A percentile compares a stretch with the other conserved stretches of the same genome.
These are phyloP conservation scores for Podospora pseudoanserina DNA, from an alignment of 495 filamentous ascomycete genomes.

Conservation along the genomic window DNA sequence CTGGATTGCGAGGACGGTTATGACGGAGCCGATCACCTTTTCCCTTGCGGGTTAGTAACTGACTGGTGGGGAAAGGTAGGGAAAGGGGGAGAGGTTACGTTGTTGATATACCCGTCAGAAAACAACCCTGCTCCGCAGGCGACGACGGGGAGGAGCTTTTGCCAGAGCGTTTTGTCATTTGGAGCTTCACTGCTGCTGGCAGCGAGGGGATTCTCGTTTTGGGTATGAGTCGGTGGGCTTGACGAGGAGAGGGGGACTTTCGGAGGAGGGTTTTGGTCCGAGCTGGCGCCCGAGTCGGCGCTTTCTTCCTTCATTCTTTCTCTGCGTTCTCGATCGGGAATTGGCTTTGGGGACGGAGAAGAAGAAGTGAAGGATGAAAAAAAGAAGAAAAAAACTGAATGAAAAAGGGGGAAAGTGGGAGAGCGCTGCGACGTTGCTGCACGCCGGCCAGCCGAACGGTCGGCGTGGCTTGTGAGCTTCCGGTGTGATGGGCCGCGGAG, in stretches of 20 bases:
- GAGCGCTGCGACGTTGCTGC: not conserved
- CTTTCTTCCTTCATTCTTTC: not conserved
- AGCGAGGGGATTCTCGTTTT: not conserved
- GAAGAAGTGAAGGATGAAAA: not conserved
- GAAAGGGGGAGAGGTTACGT: constrained; percentile 35
- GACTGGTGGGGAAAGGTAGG: not conserved
- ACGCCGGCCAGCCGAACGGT: not conserved
- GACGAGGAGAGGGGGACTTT: not conserved
- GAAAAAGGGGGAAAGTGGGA: too few relatives aligned
- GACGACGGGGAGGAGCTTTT: constrained; percentile 49
- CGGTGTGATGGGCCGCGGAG: not conserved
- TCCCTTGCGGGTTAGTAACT: not conserved
- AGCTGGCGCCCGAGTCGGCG: not conserved
- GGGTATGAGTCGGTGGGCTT: not conserved
- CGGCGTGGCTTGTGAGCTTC: not conserved
- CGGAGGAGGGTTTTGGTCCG: not conserved
- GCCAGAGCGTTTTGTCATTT: constrained; percentile 14
- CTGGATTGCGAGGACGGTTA: constrained; percentile 61
- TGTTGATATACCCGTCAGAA: constrained; percentile 88
- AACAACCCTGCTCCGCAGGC: constrained; percentile 89
- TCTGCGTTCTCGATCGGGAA: not conserved
- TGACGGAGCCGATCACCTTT: constrained; percentile 78
- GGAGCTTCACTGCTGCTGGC: not conserved
- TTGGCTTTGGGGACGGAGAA: not conserved
- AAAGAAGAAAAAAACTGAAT: not conserved